phyloP scores from a whole-genome alignment of 2,329 filamentous ascomycete species.

The Stachybotrys chartarum region DNA sequence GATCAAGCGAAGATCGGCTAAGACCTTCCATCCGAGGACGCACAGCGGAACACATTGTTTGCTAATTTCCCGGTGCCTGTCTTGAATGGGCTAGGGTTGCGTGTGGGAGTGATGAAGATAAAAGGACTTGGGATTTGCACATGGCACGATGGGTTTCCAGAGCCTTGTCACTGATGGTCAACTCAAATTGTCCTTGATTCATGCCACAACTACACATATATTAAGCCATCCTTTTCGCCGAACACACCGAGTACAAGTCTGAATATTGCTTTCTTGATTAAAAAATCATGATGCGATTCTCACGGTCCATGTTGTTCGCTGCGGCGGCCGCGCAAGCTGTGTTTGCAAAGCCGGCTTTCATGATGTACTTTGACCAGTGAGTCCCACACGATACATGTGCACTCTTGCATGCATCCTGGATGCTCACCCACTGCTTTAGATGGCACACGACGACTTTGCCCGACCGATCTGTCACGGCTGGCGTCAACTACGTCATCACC shows the following conservation, averaged over 20 bases:
- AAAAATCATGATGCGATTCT: not conserved
- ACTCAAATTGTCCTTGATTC: too few species aligned
- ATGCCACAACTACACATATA: too few species aligned
- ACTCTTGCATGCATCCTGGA: not conserved
- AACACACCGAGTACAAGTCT: too few species aligned
- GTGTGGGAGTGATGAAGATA: too few species aligned
- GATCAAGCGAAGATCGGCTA: not conserved
- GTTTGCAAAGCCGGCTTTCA: not conserved
- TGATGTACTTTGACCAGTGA: not conserved
- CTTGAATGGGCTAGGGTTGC: too few species aligned
- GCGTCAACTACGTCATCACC: conserved; percentile 48
- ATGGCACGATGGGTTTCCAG: too few species aligned
- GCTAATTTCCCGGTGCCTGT: not conserved
- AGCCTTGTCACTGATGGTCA: too few species aligned
- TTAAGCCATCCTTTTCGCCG: too few species aligned
- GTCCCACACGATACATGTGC: not conserved
- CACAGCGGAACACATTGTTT: not conserved
- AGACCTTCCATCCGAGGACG: not conserved
- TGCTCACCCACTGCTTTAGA: conserved; percentile 16
- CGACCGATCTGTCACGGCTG: conserved; percentile 25
- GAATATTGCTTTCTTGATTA: too few species aligned
- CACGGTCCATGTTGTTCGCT: not conserved
- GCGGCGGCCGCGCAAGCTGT: not conserved
- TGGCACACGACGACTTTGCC: conserved; percentile 32
- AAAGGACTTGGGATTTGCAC: too few species aligned